A percentile compares a stretch with the other conserved stretches of the same genome.
Conservation (phyloP, 805 yeast genomes). For the Lipomyces sp. region DNA sequence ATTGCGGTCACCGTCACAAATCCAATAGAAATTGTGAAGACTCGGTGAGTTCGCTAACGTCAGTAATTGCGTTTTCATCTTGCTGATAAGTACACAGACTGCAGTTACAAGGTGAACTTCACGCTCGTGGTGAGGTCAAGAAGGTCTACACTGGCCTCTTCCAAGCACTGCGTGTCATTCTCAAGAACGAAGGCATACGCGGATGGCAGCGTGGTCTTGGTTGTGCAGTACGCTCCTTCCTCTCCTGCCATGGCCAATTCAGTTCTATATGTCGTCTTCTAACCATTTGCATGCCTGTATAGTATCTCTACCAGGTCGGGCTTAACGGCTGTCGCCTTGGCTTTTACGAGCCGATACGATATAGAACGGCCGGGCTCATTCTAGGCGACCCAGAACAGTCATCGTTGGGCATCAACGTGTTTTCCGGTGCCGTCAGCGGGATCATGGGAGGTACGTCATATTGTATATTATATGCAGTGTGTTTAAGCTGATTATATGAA, state of each 20-base stretch:
- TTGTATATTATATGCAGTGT: not conserved
- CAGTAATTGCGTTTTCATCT: not conserved
- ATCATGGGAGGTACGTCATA: constrained; percentile 55
- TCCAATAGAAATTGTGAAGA: constrained; percentile 92
- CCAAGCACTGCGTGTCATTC: constrained; percentile 75
- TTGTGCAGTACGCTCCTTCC: constrained; percentile 52
- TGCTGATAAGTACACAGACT: constrained; percentile 47
- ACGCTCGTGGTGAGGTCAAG: constrained; percentile 47
- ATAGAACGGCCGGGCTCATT: constrained; percentile 37
- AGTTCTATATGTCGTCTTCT: no score
- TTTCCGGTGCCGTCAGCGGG: constrained; percentile 58
- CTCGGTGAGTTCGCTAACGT: constrained; percentile 38
- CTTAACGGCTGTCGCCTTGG: constrained; percentile 94
- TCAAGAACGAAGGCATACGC: constrained; percentile 74
- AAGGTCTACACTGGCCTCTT: constrained; percentile 75
- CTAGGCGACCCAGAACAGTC: constrained; percentile 39
- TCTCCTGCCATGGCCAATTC: no score
- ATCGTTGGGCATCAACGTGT: constrained; percentile 55
- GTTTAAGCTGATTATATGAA: not conserved
- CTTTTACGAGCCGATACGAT: constrained; percentile 83
- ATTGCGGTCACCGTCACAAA: constrained; percentile 96
- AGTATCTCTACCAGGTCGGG: constrained; percentile 80
- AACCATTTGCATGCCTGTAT: not conserved
- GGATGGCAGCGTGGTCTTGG: constrained; percentile 87
- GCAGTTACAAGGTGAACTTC: constrained; percentile 94